Evolutionary conservation across 1,284 basidiomycete genomes (phyloP).

Genomic region (Cryptococcus jaspeensis): DNA sequence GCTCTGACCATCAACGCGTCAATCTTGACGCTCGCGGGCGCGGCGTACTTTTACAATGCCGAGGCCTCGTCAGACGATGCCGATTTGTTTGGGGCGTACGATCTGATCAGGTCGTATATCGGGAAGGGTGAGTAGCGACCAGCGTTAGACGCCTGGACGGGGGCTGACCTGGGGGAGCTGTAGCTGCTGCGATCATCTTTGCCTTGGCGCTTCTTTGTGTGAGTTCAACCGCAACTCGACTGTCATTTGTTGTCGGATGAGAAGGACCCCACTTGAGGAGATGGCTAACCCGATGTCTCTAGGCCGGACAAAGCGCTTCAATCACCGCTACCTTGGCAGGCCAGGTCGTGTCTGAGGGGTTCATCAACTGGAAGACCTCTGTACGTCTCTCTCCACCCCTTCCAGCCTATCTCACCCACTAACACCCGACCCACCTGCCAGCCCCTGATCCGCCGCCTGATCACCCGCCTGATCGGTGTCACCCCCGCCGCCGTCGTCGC

Average conservation of each 20-base stretch:
- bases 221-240: conserved; percentile 10
- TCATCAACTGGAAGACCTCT: conserved; percentile 84
- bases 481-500: conserved; percentile 85
- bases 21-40: conserved; percentile 59
- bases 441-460: conserved; percentile 74
- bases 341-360: conserved; percentile 89
- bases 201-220: conserved; percentile 75
- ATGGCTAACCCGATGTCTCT: not conserved
- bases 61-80: conserved; percentile 56
- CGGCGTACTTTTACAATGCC: conserved; percentile 68
- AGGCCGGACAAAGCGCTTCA: conserved; percentile 84
- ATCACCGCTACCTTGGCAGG: conserved; percentile 91
- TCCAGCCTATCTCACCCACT: not conserved
- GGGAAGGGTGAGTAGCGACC: too few relatives aligned
- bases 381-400: conserved; percentile 53
- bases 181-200: conserved; percentile 74
- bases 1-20: conserved; percentile 84
- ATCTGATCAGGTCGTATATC: conserved; percentile 64
- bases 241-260: too few relatives aligned
- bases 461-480: conserved; percentile 81
- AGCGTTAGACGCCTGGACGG: conserved; percentile 42
- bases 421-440: conserved; percentile 48
- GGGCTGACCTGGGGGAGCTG: not conserved
- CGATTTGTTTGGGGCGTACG: conserved; percentile 77
- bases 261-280: too few relatives aligned